phyloP scores from a whole-genome alignment of 805 yeast species.

The Starmerella davenportii region DNA sequence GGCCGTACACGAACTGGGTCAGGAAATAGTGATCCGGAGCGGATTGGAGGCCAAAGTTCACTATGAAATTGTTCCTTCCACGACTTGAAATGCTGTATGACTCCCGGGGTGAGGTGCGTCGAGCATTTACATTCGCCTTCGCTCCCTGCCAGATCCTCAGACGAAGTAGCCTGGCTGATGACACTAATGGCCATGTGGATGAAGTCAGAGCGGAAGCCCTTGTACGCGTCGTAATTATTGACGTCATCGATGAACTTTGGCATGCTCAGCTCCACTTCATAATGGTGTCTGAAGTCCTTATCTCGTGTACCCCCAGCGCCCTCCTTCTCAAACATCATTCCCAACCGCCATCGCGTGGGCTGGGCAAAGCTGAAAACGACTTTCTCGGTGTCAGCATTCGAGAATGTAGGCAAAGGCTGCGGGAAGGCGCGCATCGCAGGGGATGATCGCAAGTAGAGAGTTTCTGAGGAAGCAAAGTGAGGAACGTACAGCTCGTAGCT shows the following conservation, averaged over 20 bases:
- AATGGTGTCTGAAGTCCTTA: conserved; percentile 39
- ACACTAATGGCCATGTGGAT: conserved; percentile 53
- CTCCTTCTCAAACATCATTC: conserved; percentile 55
- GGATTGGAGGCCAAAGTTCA: conserved; percentile 57
- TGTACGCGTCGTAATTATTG: conserved; percentile 55
- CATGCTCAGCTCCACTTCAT: conserved; percentile 40
- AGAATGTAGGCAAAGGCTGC: conserved; percentile 14
- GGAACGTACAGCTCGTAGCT: conserved; percentile 58
- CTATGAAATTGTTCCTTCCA: conserved; percentile 88
- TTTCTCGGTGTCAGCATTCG: conserved; percentile 24
- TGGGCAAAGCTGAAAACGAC: conserved; percentile 46
- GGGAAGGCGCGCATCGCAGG: conserved; percentile 21
- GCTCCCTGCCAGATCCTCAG: not conserved
- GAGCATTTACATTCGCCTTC: conserved; percentile 36
- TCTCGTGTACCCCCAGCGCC: conserved; percentile 28
- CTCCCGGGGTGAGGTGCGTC: conserved; percentile 56
- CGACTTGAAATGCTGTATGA: conserved; percentile 45
- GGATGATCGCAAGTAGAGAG: conserved; percentile 16
- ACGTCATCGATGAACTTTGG: conserved; percentile 34
- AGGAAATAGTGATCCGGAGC: conserved; percentile 52
- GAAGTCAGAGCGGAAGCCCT: conserved; percentile 63
- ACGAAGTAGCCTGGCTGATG: conserved; percentile 2
- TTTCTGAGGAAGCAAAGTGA: conserved; percentile 37
- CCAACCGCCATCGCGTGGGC: conserved; percentile 58
- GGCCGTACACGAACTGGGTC: conserved; percentile 13